Evolutionary conservation across 2,329 filamentous ascomycete species (phyloP).

Genomic region (Leptographium lundbergii): DNA sequence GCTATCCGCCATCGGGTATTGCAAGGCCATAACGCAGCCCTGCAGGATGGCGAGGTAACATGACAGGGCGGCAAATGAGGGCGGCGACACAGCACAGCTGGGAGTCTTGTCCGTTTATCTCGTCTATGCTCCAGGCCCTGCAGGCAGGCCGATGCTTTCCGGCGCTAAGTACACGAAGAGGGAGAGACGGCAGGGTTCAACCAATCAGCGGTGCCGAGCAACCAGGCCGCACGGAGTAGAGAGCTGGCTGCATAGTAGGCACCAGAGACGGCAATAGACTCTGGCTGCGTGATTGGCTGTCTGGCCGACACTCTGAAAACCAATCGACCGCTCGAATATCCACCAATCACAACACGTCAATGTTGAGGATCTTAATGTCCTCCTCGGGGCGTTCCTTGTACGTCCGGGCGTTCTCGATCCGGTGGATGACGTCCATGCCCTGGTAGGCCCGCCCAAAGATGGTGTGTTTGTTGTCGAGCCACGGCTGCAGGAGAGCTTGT

Average conservation of each 20-base stretch:
- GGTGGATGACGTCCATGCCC: conserved; percentile 87
- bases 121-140: not conserved
- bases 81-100: no score
- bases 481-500: conserved; percentile 41
- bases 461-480: conserved; percentile 93
- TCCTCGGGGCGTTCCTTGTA: conserved; percentile 90
- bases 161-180: not conserved
- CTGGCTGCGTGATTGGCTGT: no score
- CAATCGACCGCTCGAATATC: no score
- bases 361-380: conserved; percentile 94
- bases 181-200: not conserved
- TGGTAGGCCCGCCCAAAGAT: conserved; percentile 86
- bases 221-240: no score
- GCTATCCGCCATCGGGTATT: not conserved
- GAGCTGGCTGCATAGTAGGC: no score
- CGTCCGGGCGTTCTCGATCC: conserved; percentile 83
- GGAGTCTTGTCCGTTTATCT: not conserved
- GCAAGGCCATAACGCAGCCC: not conserved
- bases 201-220: not conserved
- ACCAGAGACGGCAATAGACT: no score
- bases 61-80: not conserved
- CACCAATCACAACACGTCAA: conserved; percentile 40
- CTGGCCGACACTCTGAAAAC: no score
- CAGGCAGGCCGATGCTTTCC: not conserved
- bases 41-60: not conserved